Evolutionary conservation across 2,329 filamentous ascomycete species (phyloP), one percentile per base, ranked within the genome.

Genomic region (Pseudogymnoascus sp.): DNA sequence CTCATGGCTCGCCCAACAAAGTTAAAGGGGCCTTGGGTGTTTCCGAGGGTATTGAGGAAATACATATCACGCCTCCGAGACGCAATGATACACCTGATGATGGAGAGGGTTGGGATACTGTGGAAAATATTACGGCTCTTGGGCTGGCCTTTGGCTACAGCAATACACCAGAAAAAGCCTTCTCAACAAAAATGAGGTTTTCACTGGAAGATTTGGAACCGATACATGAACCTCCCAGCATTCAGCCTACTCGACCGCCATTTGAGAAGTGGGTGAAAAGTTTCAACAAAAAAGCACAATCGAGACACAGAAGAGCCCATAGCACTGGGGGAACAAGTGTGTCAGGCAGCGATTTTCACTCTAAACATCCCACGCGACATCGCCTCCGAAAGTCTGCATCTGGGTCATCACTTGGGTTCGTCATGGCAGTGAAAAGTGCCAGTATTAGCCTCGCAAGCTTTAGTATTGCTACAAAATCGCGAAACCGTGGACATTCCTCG

Each of bases 381-480:
- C 43, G 74, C 68, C 80, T 81, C 68, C 79, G 82, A 63, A 81
- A 84, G 62, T 85, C 83, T 6, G 89, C 88, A 2, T 90, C 90
- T 11, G 82, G 82, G 1, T 91, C 89, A 6, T 95, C 92, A 0
- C 85, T 90, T 64, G 88, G 83, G 1, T 92, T 92, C 70, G 84
- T 97, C 39, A 85, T 87, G n/a, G 88, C 85, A 14, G 82, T 95
- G 68, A 91, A 88, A 72, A 94, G 91, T 65, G 89, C 90, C 61
- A 92, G 88, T 64, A 80, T 91, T 64, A 96, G 91, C 64, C 78
- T 92, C 64, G 83, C 86, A 58, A 91, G 87, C 69, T 81, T 84
- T 67, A 95, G 90, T 74, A 79, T 88, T 64, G 78, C 84, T 55
- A 83, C 84, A 33, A 81, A 83, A 61, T 88, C 87, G 10, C 81